Conservation (phyloP, 305 asterid genomes). For the Rubia peregrina region DNA sequence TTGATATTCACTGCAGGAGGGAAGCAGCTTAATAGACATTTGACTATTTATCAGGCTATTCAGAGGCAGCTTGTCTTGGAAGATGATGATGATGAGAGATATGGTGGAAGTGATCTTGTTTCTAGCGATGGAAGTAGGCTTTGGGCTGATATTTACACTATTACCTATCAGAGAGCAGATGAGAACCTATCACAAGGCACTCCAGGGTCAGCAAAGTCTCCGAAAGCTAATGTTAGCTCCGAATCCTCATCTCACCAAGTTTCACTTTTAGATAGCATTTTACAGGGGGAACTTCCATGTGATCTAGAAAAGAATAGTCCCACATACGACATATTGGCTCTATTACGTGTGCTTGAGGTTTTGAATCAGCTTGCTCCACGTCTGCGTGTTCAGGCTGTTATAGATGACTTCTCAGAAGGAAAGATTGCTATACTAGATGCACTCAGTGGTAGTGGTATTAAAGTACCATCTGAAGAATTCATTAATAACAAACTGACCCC, state of each 20-base stretch:
- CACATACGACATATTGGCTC: slow-evolving; percentile 76
- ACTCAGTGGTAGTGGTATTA: slow-evolving; percentile 38
- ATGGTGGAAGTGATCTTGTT: slow-evolving; percentile 65
- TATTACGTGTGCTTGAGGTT: slow-evolving; percentile 91
- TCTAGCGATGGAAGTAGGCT: slow-evolving; percentile 88
- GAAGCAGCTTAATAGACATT: slow-evolving; percentile 66
- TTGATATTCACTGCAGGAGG: slow-evolving; percentile 81
- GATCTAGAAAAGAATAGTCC: slow-evolving; percentile 84
- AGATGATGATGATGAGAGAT: slow-evolving; percentile 77
- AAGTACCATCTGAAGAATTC: slow-evolving; percentile 60
- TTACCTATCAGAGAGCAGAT: slow-evolving; percentile 81
- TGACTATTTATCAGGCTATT: slow-evolving; percentile 89
- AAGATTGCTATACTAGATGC: slow-evolving; percentile 49
- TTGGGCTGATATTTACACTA: slow-evolving; percentile 85
- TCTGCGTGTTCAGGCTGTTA: slow-evolving; percentile 47
- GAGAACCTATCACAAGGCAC: slow-evolving; percentile 53
- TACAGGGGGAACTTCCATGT: slow-evolving; percentile 93
- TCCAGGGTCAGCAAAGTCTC: slow-evolving; percentile 41
- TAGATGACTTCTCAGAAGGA: slow-evolving; percentile 75
- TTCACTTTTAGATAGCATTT: slow-evolving; percentile 83
- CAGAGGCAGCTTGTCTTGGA: slow-evolving; percentile 82
- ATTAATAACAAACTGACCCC: slow-evolving; percentile 86
- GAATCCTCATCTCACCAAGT: slow-evolving; percentile 40
- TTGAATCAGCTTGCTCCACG: slow-evolving; percentile 93
- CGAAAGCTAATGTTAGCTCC: slow-evolving; percentile 37